phyloP scores from a whole-genome alignment of 495 filamentous ascomycete genomes.

The Neurospora cerealis region DNA sequence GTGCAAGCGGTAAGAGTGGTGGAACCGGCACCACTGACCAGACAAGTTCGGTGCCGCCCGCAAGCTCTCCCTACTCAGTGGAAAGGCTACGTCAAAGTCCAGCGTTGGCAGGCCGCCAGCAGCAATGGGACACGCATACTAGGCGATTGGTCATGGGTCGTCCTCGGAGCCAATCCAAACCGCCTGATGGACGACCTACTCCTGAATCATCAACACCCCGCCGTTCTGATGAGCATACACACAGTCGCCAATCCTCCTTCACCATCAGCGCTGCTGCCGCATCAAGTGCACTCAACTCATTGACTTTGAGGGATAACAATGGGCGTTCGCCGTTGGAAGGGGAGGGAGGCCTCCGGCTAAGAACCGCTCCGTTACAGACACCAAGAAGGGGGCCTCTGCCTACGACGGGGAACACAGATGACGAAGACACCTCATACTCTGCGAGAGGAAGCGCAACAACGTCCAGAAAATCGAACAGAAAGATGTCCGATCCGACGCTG shows the following conservation, averaged over 20 bases:
- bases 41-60: slow-evolving; percentile 5
- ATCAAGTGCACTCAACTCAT: slow-evolving; percentile 33
- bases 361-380: slow-evolving; percentile 8
- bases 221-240: slow-evolving; percentile 14
- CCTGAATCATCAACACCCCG: slow-evolving; percentile 13
- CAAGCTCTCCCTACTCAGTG: slow-evolving; percentile 10
- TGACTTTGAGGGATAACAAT: slow-evolving; percentile 17
- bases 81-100: slow-evolving; percentile 19
- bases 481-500: slow-evolving; percentile 11
- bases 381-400: slow-evolving; percentile 5
- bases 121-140: slow-evolving; percentile 36
- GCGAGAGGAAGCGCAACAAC: background rate
- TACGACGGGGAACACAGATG: slow-evolving; percentile 6
- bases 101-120: slow-evolving; percentile 10
- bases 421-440: background rate
- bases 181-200: slow-evolving; percentile 11
- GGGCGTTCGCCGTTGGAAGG: slow-evolving; percentile 3
- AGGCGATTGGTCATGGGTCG: slow-evolving; percentile 27
- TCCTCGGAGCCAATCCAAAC: slow-evolving; percentile 13
- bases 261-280: slow-evolving; percentile 33
- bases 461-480: background rate
- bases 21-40: background rate
- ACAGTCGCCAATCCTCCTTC: slow-evolving; percentile 21
- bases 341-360: slow-evolving; percentile 4
- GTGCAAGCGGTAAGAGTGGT: background rate